Evolutionary conservation across 1,284 basidiomycete species (phyloP).

Genomic region (Heterobasidion occidentale): DNA sequence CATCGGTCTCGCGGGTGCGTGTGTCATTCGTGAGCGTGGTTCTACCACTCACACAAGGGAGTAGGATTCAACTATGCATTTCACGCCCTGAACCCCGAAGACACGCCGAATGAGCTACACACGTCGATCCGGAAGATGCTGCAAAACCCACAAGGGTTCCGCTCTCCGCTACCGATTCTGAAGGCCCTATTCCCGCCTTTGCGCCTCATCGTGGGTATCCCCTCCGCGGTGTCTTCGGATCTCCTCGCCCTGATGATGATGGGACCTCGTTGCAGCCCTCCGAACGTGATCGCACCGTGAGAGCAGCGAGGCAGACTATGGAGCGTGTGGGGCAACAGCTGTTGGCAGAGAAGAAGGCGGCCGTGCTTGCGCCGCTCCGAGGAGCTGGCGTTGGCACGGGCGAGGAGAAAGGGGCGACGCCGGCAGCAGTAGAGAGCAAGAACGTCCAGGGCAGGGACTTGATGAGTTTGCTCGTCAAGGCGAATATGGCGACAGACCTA

Average conservation of each 20-base stretch:
- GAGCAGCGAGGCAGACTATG: slow-evolving; percentile 9
- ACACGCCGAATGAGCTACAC: slow-evolving; percentile 28
- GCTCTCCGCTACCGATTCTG: neutral
- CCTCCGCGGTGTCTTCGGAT: neutral
- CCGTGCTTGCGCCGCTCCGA: slow-evolving; percentile 9
- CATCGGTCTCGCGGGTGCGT: slow-evolving; percentile 38
- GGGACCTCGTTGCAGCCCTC: slow-evolving; percentile 4
- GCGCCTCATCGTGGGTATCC: slow-evolving; percentile 7
- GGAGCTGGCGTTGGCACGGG: neutral
- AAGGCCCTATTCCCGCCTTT: slow-evolving; percentile 5
- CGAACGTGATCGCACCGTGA: slow-evolving; percentile 2
- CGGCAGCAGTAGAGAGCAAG: slow-evolving; percentile 18
- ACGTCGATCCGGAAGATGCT: slow-evolving; percentile 26
- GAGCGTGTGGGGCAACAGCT: slow-evolving; percentile 27
- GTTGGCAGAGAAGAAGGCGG: slow-evolving; percentile 34
- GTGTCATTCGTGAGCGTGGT: neutral
- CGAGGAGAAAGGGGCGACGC: neutral
- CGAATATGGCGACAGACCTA: slow-evolving; percentile 56
- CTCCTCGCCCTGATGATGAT: slow-evolving; percentile 8
- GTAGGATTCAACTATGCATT: slow-evolving; percentile 50
- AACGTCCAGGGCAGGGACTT: slow-evolving; percentile 32
- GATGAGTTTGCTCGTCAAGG: slow-evolving; percentile 47
- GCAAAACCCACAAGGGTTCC: neutral
- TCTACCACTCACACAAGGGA: neutral
- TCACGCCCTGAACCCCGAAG: slow-evolving; percentile 18